Conservation (phyloP, 2,329 filamentous ascomycete genomes). For the Talaromyces sp. region DNA sequence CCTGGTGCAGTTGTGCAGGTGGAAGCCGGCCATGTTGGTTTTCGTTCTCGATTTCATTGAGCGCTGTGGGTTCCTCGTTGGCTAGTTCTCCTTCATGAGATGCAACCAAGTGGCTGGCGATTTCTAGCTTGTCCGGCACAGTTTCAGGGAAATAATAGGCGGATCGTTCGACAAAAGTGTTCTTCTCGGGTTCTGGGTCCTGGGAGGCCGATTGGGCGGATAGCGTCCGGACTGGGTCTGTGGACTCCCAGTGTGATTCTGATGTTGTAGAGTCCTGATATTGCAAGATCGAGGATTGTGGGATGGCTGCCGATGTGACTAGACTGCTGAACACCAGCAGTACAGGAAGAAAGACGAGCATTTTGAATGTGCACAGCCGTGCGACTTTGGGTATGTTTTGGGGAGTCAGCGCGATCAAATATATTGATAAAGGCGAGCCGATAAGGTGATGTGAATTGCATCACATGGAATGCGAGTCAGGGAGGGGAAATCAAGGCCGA, state of each 20-base stretch:
- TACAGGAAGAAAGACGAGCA: conserved; percentile 8
- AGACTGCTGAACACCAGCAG: conserved; percentile 10
- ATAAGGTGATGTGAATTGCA: too few species aligned
- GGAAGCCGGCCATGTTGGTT: background rate
- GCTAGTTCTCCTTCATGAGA: conserved; percentile 22
- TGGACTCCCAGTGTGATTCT: background rate
- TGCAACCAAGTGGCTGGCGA: conserved; percentile 7
- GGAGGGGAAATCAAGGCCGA: too few species aligned
- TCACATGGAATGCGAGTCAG: too few species aligned
- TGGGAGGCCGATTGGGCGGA: background rate
- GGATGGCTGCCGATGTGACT: conserved; percentile 13
- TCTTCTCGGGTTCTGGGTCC: background rate
- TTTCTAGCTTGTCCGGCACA: conserved; percentile 15
- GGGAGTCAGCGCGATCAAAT: too few species aligned
- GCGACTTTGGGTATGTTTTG: too few species aligned
- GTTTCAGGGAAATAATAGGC: conserved; percentile 24
- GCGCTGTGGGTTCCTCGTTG: too few species aligned
- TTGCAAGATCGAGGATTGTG: background rate
- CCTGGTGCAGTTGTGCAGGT: background rate
- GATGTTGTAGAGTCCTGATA: background rate
- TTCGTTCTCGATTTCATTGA: background rate
- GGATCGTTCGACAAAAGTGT: conserved; percentile 6
- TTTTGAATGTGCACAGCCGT: background rate
- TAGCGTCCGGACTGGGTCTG: background rate
- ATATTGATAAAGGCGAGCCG: too few species aligned